Conservation (phyloP, 257 asterid species). For the Solanum rostratum region DNA sequence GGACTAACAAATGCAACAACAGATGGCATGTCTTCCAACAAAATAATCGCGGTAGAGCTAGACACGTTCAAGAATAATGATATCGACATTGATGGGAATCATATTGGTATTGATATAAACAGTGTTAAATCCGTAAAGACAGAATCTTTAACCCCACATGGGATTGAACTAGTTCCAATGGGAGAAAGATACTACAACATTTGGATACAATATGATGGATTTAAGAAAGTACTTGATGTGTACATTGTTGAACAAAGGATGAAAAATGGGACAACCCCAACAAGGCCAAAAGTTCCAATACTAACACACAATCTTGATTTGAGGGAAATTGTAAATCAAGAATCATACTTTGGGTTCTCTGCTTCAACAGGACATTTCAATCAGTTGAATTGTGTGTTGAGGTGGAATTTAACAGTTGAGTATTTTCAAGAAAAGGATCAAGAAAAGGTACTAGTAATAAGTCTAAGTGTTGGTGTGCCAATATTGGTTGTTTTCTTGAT, state of each 20-base stretch:
- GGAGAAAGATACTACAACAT: slow-evolving; percentile 6
- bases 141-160: slow-evolving; percentile 4
- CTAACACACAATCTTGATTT: slow-evolving; percentile 17
- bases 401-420: slow-evolving; percentile 70
- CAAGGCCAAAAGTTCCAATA: slow-evolving; percentile 17
- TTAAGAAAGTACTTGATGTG: slow-evolving; percentile 14
- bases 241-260: slow-evolving; percentile 14
- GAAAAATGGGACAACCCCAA: slow-evolving; percentile 19
- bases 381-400: slow-evolving; percentile 53
- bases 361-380: slow-evolving; percentile 52
- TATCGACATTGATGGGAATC: slow-evolving; percentile 25
- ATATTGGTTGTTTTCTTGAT: slow-evolving; percentile 16
- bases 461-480: slow-evolving; percentile 40
- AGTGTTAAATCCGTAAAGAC: slow-evolving; percentile 7
- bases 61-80: slow-evolving; percentile 13
- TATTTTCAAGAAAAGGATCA: slow-evolving; percentile 18
- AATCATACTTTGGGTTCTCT: slow-evolving; percentile 68
- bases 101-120: slow-evolving; percentile 22
- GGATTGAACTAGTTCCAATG: slow-evolving; percentile 12
- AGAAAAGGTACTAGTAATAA: slow-evolving; percentile 8
- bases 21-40: slow-evolving; percentile 1
- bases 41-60: slow-evolving; percentile 23
- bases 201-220: slow-evolving; percentile 38
- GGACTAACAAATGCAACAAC: slow-evolving; percentile 21
- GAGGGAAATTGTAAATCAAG: slow-evolving; percentile 10